Evolutionary conservation across 495 filamentous ascomycete species (phyloP).

Genomic region (Aspergillus steynii): DNA sequence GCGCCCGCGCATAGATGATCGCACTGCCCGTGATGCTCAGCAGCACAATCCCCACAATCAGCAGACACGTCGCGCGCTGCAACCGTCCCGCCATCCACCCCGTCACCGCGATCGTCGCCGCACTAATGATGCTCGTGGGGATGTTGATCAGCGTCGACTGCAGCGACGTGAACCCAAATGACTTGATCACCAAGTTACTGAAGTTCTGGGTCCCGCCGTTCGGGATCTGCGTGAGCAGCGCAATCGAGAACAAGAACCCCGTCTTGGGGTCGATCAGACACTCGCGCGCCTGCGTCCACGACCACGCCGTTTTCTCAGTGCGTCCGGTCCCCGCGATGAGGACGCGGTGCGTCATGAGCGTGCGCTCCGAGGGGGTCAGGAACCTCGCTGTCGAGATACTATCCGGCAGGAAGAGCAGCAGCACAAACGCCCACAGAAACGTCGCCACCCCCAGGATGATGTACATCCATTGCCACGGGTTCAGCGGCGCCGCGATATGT

Average conservation of each 20-base stretch:
- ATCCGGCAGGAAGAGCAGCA: constrained; percentile 58
- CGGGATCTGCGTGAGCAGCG: constrained; percentile 49
- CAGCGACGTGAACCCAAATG: constrained; percentile 44
- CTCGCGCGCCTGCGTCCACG: constrained; percentile 52
- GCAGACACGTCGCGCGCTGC: constrained; percentile 31
- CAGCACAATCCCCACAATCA: constrained; percentile 30
- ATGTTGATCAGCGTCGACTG: constrained; percentile 45
- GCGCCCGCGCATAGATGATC: constrained; percentile 55
- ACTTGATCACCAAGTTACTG: constrained; percentile 43
- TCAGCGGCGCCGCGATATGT: constrained; percentile 48
- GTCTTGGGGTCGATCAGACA: constrained; percentile 57
- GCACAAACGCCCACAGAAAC: constrained; percentile 54
- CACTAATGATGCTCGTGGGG: constrained; percentile 44
- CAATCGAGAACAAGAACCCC: constrained; percentile 61
- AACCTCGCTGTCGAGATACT: constrained; percentile 62
- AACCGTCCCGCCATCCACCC: constrained; percentile 41
- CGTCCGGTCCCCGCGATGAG: constrained; percentile 43
- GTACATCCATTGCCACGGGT: constrained; percentile 56
- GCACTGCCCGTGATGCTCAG: constrained; percentile 54
- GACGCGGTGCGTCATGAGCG: constrained; percentile 51
- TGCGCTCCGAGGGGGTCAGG: constrained; percentile 54
- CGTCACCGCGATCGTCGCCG: constrained; percentile 32
- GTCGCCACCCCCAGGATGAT: constrained; percentile 54
- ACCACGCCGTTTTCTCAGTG: constrained; percentile 58
- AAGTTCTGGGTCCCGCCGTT: constrained; percentile 50